phyloP scores from a whole-genome alignment of 148 eudicot species.

The Fagopyrum homotropicum region DNA sequence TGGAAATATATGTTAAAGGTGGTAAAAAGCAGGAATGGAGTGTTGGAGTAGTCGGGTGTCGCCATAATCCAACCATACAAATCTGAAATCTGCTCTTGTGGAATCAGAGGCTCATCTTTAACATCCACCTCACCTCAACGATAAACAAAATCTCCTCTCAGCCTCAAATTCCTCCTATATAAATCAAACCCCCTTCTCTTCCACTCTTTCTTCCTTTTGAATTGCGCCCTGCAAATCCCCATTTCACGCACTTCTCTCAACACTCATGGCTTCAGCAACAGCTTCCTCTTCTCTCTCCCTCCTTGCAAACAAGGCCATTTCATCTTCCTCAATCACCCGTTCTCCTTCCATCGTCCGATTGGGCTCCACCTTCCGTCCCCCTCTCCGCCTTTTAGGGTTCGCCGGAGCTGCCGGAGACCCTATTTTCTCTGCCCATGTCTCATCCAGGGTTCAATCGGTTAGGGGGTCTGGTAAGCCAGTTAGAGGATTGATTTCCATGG shows the following conservation, averaged over 20 bases:
- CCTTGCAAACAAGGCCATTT: slow-evolving; percentile 29
- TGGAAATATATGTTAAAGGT: too few species aligned
- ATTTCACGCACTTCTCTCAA: too few species aligned
- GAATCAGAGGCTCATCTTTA: slow-evolving; percentile 9
- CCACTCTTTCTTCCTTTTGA: slow-evolving; percentile 1
- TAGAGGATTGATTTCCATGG: slow-evolving; percentile 58
- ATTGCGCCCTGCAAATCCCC: slow-evolving; percentile 3
- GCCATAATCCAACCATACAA: slow-evolving; percentile 6
- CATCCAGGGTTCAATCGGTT: slow-evolving; percentile 38
- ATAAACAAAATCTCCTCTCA: slow-evolving; percentile 10
- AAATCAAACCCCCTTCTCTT: not conserved
- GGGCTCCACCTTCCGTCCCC: slow-evolving; percentile 37
- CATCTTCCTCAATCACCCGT: slow-evolving; percentile 37
- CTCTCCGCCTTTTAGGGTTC: slow-evolving; percentile 50
- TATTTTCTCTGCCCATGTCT: slow-evolving; percentile 40
- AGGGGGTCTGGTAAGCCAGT: slow-evolving; percentile 26
- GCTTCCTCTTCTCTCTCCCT: slow-evolving; percentile 49
- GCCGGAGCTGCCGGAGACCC: slow-evolving; percentile 42
- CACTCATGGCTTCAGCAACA: slow-evolving; percentile 60
- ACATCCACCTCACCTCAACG: slow-evolving; percentile 11
- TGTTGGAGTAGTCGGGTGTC: not conserved
- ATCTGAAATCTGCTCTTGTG: not conserved
- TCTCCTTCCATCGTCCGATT: slow-evolving; percentile 29
- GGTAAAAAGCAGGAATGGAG: too few species aligned
- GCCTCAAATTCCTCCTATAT: slow-evolving; percentile 5